phyloP scores from a whole-genome alignment of 148 eudicot species.

The Spergularia bocconei region DNA sequence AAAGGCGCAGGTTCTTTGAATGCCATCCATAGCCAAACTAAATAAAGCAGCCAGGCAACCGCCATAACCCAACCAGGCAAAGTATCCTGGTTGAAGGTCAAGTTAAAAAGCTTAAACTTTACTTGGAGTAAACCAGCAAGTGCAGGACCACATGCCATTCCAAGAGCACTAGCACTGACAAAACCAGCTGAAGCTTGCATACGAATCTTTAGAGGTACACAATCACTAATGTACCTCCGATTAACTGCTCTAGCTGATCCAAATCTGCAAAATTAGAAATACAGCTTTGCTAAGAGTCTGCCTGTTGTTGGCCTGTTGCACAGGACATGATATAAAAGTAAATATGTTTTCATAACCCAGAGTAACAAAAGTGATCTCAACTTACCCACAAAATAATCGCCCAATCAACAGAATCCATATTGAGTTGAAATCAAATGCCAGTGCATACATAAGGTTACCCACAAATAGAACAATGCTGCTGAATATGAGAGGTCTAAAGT shows the following conservation, averaged over 20 bases:
- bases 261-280: conserved; percentile 37
- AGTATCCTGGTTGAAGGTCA: conserved; percentile 59
- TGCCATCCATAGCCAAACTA: conserved; percentile 56
- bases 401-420: conserved; percentile 67
- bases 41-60: conserved; percentile 61
- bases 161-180: conserved; percentile 88
- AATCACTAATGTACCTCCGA: conserved; percentile 79
- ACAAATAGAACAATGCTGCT: conserved; percentile 66
- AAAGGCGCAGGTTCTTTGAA: conserved; percentile 55
- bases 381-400: conserved; percentile 76
- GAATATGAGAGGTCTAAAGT: conserved; percentile 66
- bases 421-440: conserved; percentile 74
- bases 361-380: not conserved
- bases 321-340: not conserved
- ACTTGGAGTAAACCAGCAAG: conserved; percentile 71
- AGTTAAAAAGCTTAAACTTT: conserved; percentile 49
- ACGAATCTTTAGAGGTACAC: conserved; percentile 72
- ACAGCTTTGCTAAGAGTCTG: not conserved
- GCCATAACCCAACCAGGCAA: conserved; percentile 88
- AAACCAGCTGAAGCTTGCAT: conserved; percentile 89
- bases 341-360: not conserved
- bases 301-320: too few relatives aligned
- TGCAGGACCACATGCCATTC: conserved; percentile 95
- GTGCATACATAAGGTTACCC: conserved; percentile 66
- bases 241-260: conserved; percentile 89